These are phyloP conservation scores for Vigna reflexopilosa DNA, from an alignment of 306 rosid species.

Conservation along the genomic window DNA sequence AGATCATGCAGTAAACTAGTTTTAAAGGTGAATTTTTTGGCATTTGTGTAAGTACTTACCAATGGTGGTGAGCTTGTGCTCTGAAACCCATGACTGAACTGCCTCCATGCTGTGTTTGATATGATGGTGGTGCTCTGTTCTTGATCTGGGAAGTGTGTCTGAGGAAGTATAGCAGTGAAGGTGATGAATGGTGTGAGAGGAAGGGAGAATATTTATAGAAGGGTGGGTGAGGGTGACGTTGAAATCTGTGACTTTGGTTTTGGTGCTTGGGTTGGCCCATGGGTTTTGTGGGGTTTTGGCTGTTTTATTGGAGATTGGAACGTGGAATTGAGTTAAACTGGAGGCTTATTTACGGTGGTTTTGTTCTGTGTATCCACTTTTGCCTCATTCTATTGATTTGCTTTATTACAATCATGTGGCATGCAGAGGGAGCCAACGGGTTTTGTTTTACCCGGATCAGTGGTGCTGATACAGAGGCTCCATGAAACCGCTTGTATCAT, in stretches of 20 bases:
- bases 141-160: background rate
- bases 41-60: slow-evolving; percentile 52
- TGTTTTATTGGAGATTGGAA: slow-evolving; percentile 42
- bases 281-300: slow-evolving; percentile 44
- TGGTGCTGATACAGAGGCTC: background rate
- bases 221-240: slow-evolving; percentile 34
- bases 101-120: slow-evolving; percentile 61
- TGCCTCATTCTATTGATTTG: background rate
- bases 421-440: slow-evolving; percentile 34
- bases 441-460: background rate
- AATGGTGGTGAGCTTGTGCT: slow-evolving; percentile 79
- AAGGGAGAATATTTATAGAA: slow-evolving; percentile 49
- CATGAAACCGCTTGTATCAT: slow-evolving; percentile 17
- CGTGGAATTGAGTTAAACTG: slow-evolving; percentile 53
- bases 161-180: background rate
- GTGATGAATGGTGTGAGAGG: slow-evolving; percentile 32
- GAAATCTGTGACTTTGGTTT: slow-evolving; percentile 32
- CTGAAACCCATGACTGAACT: slow-evolving; percentile 75
- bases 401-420: slow-evolving; percentile 3
- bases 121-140: background rate
- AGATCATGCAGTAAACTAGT: too few species aligned
- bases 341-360: slow-evolving; percentile 51
- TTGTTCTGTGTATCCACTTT: background rate
- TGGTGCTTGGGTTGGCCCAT: slow-evolving; percentile 44
- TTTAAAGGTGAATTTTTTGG: background rate